Base-by-base conservation (phyloP, 208 protist genomes). In the Chromosphaera perkinsii region DNA sequence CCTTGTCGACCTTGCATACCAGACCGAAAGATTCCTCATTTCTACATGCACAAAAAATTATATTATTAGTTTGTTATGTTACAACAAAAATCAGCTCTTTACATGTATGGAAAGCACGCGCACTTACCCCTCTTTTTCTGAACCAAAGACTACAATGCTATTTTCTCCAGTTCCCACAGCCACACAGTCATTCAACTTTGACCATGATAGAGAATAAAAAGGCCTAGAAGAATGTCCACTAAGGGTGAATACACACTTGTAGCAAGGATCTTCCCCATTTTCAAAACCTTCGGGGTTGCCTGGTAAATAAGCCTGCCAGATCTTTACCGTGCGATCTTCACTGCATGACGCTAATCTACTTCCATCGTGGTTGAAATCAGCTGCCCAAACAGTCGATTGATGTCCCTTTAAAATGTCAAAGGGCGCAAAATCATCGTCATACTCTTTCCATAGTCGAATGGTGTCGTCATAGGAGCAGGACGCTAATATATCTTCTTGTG, bases 391-490 rank as follows among this genome's bases (percentile, higher is more conserved):
- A 32, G 83, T 85, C 3, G 76, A 85, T 43, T n/a, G 14, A 57
- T 87, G 83, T 20, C 55, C 81, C 24, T 3, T 40, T n/a, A 86
- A 48, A 9, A 63, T 81, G 17, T 65, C 32, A 20, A 54, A 36
- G 56, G 67, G 62, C 17, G 45, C 57, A 76, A 75, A 87, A 54
- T 87, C 83, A 62, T 72, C 62, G 22, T 70, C 77, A 10, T 78
- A 70, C 43, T 83, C 75, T 35, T 42, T 33, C 68, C 78, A 85
- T 31, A 79, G 45, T 22, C 73, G 66, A 20, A 88, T 51, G 0
- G 77, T 79, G 67, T 88, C 69, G 62, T 88, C 84, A 69, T 88
- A 88, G 20, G 36, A 61, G 32, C 62, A 48, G 3, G 76, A 83
- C 22, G 40, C 72, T 7, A 87, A 65, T 20, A 82, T 5, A 3